A percentile compares a stretch with the other conserved stretches of the same genome.
Conservation (phyloP, 164 flowering plant genomes). For the Piper betle region DNA sequence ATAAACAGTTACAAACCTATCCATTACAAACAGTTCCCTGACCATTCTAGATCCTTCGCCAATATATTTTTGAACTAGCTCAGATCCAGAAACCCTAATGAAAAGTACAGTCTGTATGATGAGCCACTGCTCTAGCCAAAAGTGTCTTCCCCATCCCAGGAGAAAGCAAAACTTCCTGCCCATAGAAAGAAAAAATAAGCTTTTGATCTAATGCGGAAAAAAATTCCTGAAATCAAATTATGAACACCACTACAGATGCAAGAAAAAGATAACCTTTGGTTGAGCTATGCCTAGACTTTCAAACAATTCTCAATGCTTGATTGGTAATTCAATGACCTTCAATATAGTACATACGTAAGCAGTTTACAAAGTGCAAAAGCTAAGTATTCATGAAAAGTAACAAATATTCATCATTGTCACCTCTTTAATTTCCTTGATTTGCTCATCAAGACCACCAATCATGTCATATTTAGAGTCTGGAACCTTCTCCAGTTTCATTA, state of each 20-base stretch:
- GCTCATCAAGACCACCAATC: conserved; percentile 99
- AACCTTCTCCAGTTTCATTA: conserved; percentile 98
- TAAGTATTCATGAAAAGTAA: neutral
- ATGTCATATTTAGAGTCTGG: conserved; percentile 98
- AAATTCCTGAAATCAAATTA: neutral
- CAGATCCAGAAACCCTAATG: conserved; percentile 92
- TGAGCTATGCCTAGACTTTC: conserved; percentile 97
- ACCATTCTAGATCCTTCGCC: conserved; percentile 99
- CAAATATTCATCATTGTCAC: conserved; percentile 14
- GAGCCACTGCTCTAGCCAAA: conserved; percentile 94
- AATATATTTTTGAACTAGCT: conserved; percentile 88
- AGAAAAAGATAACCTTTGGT: conserved; percentile 53
- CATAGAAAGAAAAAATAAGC: neutral
- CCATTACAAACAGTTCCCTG: conserved; percentile 96
- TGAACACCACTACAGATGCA: neutral
- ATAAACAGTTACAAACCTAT: conserved; percentile 37
- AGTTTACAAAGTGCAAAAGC: neutral
- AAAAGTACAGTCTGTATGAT: conserved; percentile 93
- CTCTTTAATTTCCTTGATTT: conserved; percentile 97
- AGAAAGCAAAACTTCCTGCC: conserved; percentile 84
- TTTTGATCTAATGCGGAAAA: neutral
- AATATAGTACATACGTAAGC: neutral
- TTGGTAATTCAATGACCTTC: conserved; percentile 96
- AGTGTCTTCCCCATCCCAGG: conserved; percentile 99
- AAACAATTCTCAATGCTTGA: conserved; percentile 91